phyloP scores from a whole-genome alignment of 2,329 filamentous ascomycete genomes.

The Truncatella angustata region DNA sequence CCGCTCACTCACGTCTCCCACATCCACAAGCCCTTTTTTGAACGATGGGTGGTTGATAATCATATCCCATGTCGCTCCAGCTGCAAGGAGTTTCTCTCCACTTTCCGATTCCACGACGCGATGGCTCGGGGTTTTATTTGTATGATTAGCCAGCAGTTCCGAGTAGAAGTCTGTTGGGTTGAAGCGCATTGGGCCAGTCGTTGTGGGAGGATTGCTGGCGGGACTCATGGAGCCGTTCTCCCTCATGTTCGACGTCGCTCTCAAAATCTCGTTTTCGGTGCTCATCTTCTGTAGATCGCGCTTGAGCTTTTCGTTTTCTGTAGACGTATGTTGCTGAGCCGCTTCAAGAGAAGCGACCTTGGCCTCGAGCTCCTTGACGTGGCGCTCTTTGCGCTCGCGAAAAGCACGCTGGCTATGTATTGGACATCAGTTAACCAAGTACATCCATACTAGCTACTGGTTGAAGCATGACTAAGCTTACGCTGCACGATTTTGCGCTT shows the following conservation, averaged over 20 bases:
- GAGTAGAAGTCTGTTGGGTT: constrained; percentile 71
- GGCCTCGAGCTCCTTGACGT: constrained; percentile 88
- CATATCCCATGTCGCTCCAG: constrained; percentile 83
- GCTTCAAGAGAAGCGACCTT: constrained; percentile 78
- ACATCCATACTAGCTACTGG: neutral
- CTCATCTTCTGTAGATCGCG: constrained; percentile 78
- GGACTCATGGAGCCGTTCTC: constrained; percentile 38
- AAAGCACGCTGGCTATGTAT: constrained; percentile 81
- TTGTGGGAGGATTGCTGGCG: constrained; percentile 43
- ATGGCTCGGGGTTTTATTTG: constrained; percentile 64
- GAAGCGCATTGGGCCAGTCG: constrained; percentile 68
- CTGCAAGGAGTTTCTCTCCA: constrained; percentile 69
- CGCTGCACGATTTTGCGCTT: constrained; percentile 62
- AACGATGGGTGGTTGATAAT: constrained; percentile 80
- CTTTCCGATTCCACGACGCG: constrained; percentile 64
- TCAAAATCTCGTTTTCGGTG: constrained; percentile 90
- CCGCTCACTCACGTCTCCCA: constrained; percentile 75
- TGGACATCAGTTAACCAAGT: constrained; percentile 7
- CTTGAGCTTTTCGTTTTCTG: constrained; percentile 85
- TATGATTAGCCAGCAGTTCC: constrained; percentile 59
- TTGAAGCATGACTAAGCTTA: constrained; percentile 36
- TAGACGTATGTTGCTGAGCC: constrained; percentile 67
- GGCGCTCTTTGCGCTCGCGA: constrained; percentile 90
- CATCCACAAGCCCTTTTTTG: constrained; percentile 74
- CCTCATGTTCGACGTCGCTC: constrained; percentile 64